phyloP scores from a whole-genome alignment of 2,329 filamentous ascomycete species.

The Botrytis byssoidea region DNA sequence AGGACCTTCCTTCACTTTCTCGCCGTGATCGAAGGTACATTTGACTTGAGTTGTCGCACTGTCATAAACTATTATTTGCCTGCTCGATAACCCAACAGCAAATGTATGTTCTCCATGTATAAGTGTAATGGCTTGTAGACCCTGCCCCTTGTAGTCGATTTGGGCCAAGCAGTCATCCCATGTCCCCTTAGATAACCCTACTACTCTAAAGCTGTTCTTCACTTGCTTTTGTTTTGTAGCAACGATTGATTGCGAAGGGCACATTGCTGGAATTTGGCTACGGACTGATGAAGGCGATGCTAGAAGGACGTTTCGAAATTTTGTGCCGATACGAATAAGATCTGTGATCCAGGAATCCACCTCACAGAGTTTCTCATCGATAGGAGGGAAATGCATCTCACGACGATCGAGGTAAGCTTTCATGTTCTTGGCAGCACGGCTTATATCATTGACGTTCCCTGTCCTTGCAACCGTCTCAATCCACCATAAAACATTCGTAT shows the following conservation, averaged over 20 bases:
- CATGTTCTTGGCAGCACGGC: background rate
- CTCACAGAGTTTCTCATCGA: background rate
- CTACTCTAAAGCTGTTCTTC: background rate
- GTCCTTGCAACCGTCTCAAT: background rate
- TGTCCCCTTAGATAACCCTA: background rate
- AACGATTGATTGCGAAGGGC: background rate
- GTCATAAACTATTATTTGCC: background rate
- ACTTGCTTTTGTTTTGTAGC: background rate
- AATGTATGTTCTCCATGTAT: background rate
- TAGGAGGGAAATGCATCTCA: background rate
- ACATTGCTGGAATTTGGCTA: background rate
- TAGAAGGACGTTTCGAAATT: background rate
- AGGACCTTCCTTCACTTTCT: background rate
- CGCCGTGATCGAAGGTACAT: background rate
- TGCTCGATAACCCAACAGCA: background rate
- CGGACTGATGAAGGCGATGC: background rate
- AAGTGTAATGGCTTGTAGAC: background rate
- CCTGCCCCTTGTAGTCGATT: background rate
- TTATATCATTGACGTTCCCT: background rate
- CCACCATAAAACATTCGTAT: background rate
- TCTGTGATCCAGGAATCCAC: background rate
- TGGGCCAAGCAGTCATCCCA: background rate
- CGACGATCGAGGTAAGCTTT: background rate
- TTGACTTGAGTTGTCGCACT: background rate
- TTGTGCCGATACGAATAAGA: background rate